phyloP scores from a whole-genome alignment of 345 rosid genomes.

The Salix arbutifolia region DNA sequence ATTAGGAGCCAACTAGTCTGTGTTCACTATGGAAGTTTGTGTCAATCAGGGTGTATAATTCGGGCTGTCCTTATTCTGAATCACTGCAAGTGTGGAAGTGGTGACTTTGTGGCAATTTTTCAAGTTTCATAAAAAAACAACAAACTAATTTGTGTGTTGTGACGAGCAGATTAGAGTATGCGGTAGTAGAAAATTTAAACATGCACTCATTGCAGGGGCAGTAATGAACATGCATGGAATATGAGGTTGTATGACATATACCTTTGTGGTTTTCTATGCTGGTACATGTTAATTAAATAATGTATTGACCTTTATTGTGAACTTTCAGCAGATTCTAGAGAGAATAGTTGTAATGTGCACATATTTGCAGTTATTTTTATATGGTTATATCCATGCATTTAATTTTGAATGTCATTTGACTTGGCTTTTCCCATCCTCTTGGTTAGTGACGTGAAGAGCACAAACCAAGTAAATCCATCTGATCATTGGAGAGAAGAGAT shows the following conservation, averaged over 20 bases:
- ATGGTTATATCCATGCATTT: not conserved
- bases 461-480: conserved; percentile 34
- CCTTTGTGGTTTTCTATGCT: not conserved
- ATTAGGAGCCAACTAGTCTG: not conserved
- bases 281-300: not conserved
- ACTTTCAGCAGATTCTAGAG: not conserved
- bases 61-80: not conserved
- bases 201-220: not conserved
- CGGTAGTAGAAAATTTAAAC: not conserved
- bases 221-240: not conserved
- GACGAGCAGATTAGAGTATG: not conserved
- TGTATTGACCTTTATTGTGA: not conserved
- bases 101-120: not conserved
- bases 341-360: not conserved
- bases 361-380: not conserved
- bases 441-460: conserved; percentile 38
- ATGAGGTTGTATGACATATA: not conserved
- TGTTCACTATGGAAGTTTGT: not conserved
- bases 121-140: not conserved
- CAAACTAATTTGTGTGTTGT: not conserved
- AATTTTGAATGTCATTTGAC: conserved; percentile 12
- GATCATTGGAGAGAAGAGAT: conserved; percentile 40
- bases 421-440: conserved; percentile 21
- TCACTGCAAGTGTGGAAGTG: not conserved
- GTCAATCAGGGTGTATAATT: not conserved